Percentiles rank a stretch among this genome's conserved stretches.
phyloP scores from a whole-genome alignment of 495 filamentous ascomycete species.

The Penicillium salamii region DNA sequence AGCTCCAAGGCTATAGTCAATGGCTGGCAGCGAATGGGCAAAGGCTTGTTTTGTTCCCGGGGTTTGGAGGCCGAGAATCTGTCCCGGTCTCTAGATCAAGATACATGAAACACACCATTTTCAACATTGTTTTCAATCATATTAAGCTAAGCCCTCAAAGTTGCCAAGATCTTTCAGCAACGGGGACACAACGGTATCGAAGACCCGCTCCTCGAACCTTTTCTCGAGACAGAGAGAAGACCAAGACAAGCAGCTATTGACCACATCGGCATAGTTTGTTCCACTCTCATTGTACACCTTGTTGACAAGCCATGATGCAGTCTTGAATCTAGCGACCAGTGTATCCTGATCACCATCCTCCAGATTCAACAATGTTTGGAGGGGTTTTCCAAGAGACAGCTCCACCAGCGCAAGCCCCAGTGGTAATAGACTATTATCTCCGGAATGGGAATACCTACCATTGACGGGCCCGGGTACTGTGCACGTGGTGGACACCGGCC shows the following conservation, averaged over 20 bases:
- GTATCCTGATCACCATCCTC: slow-evolving; percentile 19
- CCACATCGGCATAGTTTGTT: slow-evolving; percentile 31
- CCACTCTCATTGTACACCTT: slow-evolving; percentile 28
- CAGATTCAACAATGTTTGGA: slow-evolving; percentile 12
- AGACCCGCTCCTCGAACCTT: slow-evolving; percentile 12
- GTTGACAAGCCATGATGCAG: slow-evolving; percentile 20
- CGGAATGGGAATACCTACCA: background rate
- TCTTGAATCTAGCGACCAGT: slow-evolving; percentile 18
- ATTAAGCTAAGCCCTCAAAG: slow-evolving; percentile 7
- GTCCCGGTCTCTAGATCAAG: no score
- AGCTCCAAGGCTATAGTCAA: no score
- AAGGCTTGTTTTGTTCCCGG: no score
- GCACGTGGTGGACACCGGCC: slow-evolving; percentile 2
- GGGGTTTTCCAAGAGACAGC: slow-evolving; percentile 31
- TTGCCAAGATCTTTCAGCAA: slow-evolving; percentile 16
- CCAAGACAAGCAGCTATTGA: slow-evolving; percentile 32
- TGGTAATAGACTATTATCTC: slow-evolving; percentile 22
- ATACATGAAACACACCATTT: no score
- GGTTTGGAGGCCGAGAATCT: no score
- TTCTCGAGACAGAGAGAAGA: slow-evolving; percentile 6
- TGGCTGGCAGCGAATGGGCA: no score
- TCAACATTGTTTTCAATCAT: background rate
- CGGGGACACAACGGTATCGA: slow-evolving; percentile 14
- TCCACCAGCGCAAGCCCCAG: slow-evolving; percentile 36
- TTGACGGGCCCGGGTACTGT: background rate